Conservation (phyloP, 2,329 filamentous ascomycete species). For the Xylariales sp. region DNA sequence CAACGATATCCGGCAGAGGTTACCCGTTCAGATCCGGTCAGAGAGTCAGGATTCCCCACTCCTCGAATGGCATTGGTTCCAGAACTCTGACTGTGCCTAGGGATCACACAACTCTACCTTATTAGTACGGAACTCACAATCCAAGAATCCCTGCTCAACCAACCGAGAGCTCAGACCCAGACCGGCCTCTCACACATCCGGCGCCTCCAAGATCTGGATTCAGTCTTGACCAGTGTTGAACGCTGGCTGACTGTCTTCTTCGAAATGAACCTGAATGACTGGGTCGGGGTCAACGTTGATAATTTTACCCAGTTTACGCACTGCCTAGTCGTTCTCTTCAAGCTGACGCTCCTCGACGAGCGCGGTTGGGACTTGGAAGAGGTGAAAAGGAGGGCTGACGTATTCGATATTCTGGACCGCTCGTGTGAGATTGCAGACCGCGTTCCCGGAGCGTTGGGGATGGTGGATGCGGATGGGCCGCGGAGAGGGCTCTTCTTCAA, state of each 20-base stretch:
- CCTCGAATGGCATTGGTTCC: neutral
- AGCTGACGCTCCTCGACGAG: slow-evolving; percentile 17
- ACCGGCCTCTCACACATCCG: slow-evolving; percentile 11
- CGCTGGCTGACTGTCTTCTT: slow-evolving; percentile 14
- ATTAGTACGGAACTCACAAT: slow-evolving; percentile 17
- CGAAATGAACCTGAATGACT: slow-evolving; percentile 13
- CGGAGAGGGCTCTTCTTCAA: slow-evolving; percentile 20
- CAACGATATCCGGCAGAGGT: slow-evolving; percentile 12
- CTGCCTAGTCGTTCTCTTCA: slow-evolving; percentile 20
- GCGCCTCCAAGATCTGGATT: slow-evolving; percentile 18
- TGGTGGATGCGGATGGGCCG: slow-evolving; percentile 16
- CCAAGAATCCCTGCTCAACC: slow-evolving; percentile 12
- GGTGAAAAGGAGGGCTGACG: slow-evolving; percentile 16
- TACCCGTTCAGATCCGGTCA: slow-evolving; percentile 12
- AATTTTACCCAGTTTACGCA: slow-evolving; percentile 20
- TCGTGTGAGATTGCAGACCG: slow-evolving; percentile 10
- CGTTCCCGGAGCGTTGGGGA: slow-evolving; percentile 11
- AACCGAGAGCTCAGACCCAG: slow-evolving; percentile 4
- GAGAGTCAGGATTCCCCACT: slow-evolving; percentile 12
- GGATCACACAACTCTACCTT: slow-evolving; percentile 16
- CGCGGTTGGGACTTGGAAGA: slow-evolving; percentile 19
- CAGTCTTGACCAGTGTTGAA: slow-evolving; percentile 13
- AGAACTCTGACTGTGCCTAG: slow-evolving; percentile 7
- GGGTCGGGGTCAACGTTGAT: slow-evolving; percentile 18
- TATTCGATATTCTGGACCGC: slow-evolving; percentile 18